phyloP scores from a whole-genome alignment of 2,329 filamentous ascomycete genomes.

The Venturia aucupariae region DNA sequence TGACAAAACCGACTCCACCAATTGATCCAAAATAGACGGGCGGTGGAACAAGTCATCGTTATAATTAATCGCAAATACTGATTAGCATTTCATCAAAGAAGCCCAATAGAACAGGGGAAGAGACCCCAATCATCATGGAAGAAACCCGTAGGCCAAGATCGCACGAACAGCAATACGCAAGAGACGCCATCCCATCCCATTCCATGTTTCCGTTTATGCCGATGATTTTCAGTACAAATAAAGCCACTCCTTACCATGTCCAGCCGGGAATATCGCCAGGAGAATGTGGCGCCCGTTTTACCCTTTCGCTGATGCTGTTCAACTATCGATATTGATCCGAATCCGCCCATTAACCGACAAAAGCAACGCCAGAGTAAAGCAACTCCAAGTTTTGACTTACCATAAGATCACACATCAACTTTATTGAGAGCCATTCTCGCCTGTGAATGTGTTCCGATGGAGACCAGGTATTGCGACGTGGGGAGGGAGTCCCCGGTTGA shows the following conservation, averaged over 20 bases:
- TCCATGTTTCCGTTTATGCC: not conserved
- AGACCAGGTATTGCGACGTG: slow-evolving; percentile 7
- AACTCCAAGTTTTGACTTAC: not conserved
- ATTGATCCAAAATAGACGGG: not conserved
- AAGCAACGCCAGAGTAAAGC: not conserved
- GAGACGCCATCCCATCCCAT: not conserved
- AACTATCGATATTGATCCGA: not conserved
- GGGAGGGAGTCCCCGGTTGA: slow-evolving; percentile 8
- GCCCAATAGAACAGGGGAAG: not conserved
- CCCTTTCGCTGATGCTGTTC: not conserved
- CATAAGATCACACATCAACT: not conserved
- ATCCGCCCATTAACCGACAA: not conserved
- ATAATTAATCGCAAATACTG: not conserved
- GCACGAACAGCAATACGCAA: not conserved
- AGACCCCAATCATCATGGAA: not conserved
- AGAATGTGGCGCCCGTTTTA: not conserved
- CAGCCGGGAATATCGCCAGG: not conserved
- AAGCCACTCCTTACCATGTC: not conserved
- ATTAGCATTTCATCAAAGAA: not conserved
- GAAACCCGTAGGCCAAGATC: not conserved
- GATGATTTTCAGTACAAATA: slow-evolving; percentile 7
- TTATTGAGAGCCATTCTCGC: not conserved
- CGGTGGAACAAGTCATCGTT: not conserved
- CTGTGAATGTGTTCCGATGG: not conserved
- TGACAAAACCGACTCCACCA: no score